Evolutionary conservation across 129 eudicot genomes (phyloP).

Genomic region (Calendula officinalis): DNA sequence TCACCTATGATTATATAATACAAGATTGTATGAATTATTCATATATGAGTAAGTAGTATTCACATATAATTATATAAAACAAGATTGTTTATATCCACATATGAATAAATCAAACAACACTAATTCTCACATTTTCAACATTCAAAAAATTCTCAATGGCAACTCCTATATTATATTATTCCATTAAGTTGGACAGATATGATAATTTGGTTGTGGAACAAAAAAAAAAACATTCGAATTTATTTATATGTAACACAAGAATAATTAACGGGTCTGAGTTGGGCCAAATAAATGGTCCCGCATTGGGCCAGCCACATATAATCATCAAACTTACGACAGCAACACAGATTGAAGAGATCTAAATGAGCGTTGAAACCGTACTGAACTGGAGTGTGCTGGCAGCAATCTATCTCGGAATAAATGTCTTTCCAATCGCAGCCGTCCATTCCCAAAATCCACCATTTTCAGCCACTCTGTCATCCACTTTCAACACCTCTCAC

Average conservation of each 20-base stretch:
- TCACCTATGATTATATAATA: no score
- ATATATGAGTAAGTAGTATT: no score
- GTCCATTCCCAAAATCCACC: slow-evolving; percentile 2
- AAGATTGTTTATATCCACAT: no score
- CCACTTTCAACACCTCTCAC: slow-evolving; percentile 15
- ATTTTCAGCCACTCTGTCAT: slow-evolving; percentile 36
- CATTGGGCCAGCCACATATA: background rate
- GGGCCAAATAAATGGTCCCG: background rate
- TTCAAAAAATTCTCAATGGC: no score
- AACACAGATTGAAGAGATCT: background rate
- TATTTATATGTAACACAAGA: background rate
- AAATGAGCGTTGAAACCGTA: background rate
- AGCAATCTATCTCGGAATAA: slow-evolving; percentile 28
- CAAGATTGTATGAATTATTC: no score
- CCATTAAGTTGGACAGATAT: no score
- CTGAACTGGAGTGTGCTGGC: slow-evolving; percentile 4
- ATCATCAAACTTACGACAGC: background rate
- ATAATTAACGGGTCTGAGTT: background rate
- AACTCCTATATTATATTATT: no score
- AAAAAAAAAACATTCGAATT: no score
- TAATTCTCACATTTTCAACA: no score
- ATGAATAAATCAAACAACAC: no score
- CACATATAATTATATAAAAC: no score
- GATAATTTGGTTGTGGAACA: no score
- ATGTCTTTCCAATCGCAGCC: slow-evolving; percentile 35